phyloP scores from a whole-genome alignment of 2,329 filamentous ascomycete species.

The Emergomyces orientalis region DNA sequence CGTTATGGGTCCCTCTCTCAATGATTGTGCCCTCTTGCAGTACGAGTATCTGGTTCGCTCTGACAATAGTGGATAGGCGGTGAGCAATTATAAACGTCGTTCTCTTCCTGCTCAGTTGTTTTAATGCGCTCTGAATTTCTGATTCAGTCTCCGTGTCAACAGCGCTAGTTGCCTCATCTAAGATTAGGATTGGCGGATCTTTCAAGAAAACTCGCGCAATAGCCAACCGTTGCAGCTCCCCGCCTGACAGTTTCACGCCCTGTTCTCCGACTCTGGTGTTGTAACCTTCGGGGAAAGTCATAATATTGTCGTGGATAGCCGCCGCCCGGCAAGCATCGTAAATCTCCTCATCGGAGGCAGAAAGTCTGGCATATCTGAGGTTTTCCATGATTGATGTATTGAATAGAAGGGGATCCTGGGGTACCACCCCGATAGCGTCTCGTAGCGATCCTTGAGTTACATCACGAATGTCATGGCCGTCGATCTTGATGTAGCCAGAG shows the following conservation, averaged over 20 bases:
- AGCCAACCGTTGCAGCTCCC: not conserved
- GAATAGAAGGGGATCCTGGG: not conserved
- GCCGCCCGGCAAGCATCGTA: not conserved
- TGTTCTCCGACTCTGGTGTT: not conserved
- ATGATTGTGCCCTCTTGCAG: not conserved
- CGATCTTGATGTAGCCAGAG: not conserved
- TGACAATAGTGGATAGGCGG: not conserved
- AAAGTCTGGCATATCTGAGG: not conserved
- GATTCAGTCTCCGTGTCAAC: not conserved
- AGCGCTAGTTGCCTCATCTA: constrained; percentile 6
- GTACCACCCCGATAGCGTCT: not conserved
- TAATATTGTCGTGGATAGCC: not conserved
- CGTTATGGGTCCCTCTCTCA: not conserved
- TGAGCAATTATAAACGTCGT: not conserved
- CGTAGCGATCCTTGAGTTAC: not conserved
- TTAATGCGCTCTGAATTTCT: not conserved
- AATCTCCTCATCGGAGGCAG: not conserved
- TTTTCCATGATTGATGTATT: not conserved
- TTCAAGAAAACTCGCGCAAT: constrained; percentile 1
- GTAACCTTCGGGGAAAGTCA: not conserved
- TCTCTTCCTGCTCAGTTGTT: not conserved
- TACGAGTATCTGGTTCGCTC: not conserved
- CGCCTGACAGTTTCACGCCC: not conserved
- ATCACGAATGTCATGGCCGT: not conserved
- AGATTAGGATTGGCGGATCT: not conserved